Evolutionary conservation across 2,329 filamentous ascomycete genomes (phyloP), one percentile per base, ranked within the genome.

Genomic region (Arthrobotrys iridis): DNA sequence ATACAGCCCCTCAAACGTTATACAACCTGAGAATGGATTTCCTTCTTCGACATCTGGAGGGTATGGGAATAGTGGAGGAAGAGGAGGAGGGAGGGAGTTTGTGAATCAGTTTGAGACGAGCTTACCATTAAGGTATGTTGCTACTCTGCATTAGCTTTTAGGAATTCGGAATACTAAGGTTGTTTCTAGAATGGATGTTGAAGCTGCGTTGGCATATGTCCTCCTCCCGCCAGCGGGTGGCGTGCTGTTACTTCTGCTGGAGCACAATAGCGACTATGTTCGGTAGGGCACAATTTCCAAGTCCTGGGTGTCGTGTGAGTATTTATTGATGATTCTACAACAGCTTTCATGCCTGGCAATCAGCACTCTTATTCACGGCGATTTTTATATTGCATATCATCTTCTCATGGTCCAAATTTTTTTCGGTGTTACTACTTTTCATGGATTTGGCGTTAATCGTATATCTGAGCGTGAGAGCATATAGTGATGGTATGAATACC

Each of bases 341-440:
- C 58, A 94, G 92, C 77, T 98, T 98, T 79, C 95, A 99, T 82
- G 95, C 95, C 5, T 99, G 95, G 94, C 95, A 99, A 83, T 92
- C 91, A 4, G 90, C 90, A 77, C 85, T 97, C 80, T 83, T 96
- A 2, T 97, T 97, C 82, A 90, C 91, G 0, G 87, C 55, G 81
- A 80, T 88, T 70, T 88, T 93, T 82, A 83, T 96, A 59, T 78
- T 97, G 22, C 94, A 98, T 81, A 86, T 98, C 37, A 84, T 98
- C 43, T 90, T 98, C 82, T 90, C 89, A 10, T 97, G 93, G 91
- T 94, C 92, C 22, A 86, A 85, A 1, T 89, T 96, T 65, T 84
- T 98, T 1, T 93, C 91, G 76, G 97, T 93, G 91, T 81, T 94
- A 18, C 83, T 99, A 60, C 89, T 97, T 77, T 82, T 92, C 7